Conservation (phyloP, 1,284 basidiomycete genomes). For the Ustilago tritici region DNA sequence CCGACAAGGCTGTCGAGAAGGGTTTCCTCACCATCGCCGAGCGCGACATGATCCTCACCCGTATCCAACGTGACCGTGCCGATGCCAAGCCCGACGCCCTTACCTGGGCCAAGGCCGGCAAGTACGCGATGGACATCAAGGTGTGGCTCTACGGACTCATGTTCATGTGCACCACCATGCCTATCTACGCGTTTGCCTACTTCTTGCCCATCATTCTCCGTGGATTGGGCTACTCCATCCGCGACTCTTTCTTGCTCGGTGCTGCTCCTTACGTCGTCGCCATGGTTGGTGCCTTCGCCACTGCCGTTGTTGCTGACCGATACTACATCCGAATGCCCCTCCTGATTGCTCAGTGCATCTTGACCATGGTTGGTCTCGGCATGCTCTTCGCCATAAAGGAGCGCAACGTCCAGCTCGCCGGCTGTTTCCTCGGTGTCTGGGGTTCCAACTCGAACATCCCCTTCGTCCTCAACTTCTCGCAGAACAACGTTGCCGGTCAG, state of each 20-base stretch:
- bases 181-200: conserved; percentile 60
- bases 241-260: conserved; percentile 60
- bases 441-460: conserved; percentile 66
- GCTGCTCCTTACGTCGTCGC: conserved; percentile 70
- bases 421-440: conserved; percentile 71
- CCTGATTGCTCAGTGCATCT: conserved; percentile 66
- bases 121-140: conserved; percentile 70
- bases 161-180: conserved; percentile 66
- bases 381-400: conserved; percentile 65
- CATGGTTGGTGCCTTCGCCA: conserved; percentile 67
- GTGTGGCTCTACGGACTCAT: conserved; percentile 71
- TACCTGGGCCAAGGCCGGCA: conserved; percentile 67
- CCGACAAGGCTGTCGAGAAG: conserved; percentile 70
- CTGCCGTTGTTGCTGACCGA: conserved; percentile 70
- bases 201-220: conserved; percentile 71
- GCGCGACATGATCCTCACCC: conserved; percentile 69
- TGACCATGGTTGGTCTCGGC: conserved; percentile 69
- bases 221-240: conserved; percentile 69
- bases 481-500: conserved; percentile 71
- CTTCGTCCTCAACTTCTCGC: conserved; percentile 57
- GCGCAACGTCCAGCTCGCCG: conserved; percentile 53
- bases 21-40: conserved; percentile 71
- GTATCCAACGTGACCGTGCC: conserved; percentile 72
- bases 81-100: conserved; percentile 71
- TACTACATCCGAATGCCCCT: conserved; percentile 67